Base-by-base conservation (phyloP, 768 basidiomycete species). In the Tylopilus sp. region DNA sequence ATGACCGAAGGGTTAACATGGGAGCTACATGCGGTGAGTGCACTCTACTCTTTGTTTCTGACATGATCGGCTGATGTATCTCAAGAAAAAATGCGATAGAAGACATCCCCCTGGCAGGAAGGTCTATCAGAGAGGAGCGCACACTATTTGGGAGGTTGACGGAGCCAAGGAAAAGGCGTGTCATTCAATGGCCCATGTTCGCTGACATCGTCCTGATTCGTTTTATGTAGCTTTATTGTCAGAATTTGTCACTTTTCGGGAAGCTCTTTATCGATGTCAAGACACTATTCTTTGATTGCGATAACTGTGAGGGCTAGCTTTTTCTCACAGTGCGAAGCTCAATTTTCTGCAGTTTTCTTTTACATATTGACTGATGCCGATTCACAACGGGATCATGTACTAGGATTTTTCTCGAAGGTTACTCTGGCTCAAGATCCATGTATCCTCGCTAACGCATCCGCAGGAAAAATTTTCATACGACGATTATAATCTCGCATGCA, bases 211-310 rank as follows among this genome's bases (percentile, higher is more conserved):
- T n/a, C 14, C 47, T 62, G 22, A 40, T 14, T 11, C 6, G 24
- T 28, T 48, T 26, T 41, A 45, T 48, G 4, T 65, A 98, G 96
- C 78, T 98, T 6, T 98, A 95, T 65, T 98, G 95, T 69, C 96
- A 98, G 69, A 96, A 96, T 64, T 74, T 99, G 28, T 89, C 93
- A 17, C 78, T 98, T 8, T 98, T 98, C 64, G 96, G 95, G 28
- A 98, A 98, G 71, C 77, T 98, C n/a, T 98, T 99, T 69, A 98
- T 98, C 63, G 97, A 98, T 63, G 88, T 95, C 57, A 99, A 99
- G 72, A 96, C 95, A 12, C 73, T 95, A 16, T 95, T 91, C 71
- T 96, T 92, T 63, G 92, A 95, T 63, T 85, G 83, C 54, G 89
- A 92, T 59, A 89, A 88, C 61, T 91, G 92, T 90, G 58, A 55